phyloP scores from a whole-genome alignment of 2,329 filamentous ascomycete species.

The Grosmannia clavigera region DNA sequence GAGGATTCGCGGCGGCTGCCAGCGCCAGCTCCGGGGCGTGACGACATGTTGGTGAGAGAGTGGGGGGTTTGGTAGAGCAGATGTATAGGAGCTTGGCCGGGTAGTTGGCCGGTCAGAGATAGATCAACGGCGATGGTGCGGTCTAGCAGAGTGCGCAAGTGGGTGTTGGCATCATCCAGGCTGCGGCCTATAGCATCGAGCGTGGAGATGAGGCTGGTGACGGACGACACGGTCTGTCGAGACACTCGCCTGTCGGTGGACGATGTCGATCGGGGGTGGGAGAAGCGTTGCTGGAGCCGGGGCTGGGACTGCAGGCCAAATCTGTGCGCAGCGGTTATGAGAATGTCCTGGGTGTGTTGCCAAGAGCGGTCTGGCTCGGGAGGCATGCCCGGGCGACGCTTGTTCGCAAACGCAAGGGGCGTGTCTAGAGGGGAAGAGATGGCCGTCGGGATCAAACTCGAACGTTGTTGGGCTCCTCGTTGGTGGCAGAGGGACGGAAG shows the following conservation, averaged over 20 bases:
- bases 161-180: slow-evolving; percentile 30
- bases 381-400: background rate
- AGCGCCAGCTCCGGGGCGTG: background rate
- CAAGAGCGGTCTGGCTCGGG: background rate
- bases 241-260: background rate
- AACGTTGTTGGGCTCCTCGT: background rate
- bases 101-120: background rate
- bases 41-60: background rate
- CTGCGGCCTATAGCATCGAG: slow-evolving; percentile 14
- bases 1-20: slow-evolving; percentile 6
- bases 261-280: background rate
- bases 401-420: too few species aligned
- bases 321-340: too few species aligned
- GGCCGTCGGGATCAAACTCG: background rate
- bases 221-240: background rate
- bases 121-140: slow-evolving; percentile 10
- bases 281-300: too few species aligned
- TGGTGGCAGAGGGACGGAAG: background rate
- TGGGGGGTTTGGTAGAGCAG: background rate
- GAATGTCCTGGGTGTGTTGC: background rate
- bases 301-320: too few species aligned
- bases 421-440: too few species aligned
- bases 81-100: background rate
- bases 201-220: slow-evolving; percentile 1
- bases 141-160: slow-evolving; percentile 30